Evolutionary conservation across 2,329 filamentous ascomycete species (phyloP), one percentile per base, ranked within the genome.

Genomic region (Thyridium curvatum): DNA sequence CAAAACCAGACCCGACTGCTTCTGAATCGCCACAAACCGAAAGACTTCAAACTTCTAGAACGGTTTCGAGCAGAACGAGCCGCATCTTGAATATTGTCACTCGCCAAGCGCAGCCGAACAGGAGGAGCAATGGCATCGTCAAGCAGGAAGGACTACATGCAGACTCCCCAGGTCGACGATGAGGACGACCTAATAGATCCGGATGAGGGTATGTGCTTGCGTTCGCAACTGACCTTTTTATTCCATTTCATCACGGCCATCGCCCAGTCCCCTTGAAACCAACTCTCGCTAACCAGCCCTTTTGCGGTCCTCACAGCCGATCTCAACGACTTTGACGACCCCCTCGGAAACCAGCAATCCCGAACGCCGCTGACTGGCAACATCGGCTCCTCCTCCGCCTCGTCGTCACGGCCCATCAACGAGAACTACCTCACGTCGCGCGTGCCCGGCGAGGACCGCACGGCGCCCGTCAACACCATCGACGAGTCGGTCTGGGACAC

Each of bases 401-500:
- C 75, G 28, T 77, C 79, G 30, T 66, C 68, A 15, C 64, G 65
- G 13, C 64, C 73, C 37, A 72, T 86, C 42, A 82, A 89, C 52
- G 81, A 91, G 59, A 80, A 74, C 55, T 94, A 91, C 62, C 76
- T 96, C 51, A 95, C 89, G 18, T 93, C 87, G 16, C 81, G 82
- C 42, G 94, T 98, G 56, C 84, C 84, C 3, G 93, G 93, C 49
- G 91, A 97, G 63, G 93, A 98, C 68, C 85, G 93, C 39, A 78
- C 84, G 46, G 90, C 93, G 13, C 79, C 89, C 8, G 81, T 84
- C 49, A 94, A 94, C 66, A 98, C 93, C 34, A 94, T 98, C 61
- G 93, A 98, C 62, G 93, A 98, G 67, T 83, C 82, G 2, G 93
- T 98, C 31, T 98, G 93, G 93, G 87, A 91, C 32, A 98, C 93